Conservation (phyloP, 2,329 filamentous ascomycete species). For the Macroventuria anomochaeta region DNA sequence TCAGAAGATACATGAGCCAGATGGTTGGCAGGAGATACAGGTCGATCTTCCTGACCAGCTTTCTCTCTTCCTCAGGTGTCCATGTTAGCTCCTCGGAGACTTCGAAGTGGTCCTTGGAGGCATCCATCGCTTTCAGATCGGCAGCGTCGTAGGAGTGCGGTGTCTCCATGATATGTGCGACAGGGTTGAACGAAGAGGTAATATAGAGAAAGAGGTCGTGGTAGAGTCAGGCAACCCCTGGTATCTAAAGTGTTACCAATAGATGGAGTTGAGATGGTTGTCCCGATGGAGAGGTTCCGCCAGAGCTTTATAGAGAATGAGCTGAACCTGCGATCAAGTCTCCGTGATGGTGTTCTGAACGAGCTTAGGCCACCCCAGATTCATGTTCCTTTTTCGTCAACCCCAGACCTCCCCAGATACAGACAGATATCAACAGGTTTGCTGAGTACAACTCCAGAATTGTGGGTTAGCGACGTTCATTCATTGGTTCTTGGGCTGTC, state of each 20-base stretch:
- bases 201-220: not conserved
- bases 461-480: conserved; percentile 12
- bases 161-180: conserved; percentile 25
- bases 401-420: conserved; percentile 30
- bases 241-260: conserved; percentile 1
- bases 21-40: conserved; percentile 55
- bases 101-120: conserved; percentile 50
- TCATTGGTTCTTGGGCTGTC: conserved; percentile 22
- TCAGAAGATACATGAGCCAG: conserved; percentile 59
- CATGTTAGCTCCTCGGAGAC: conserved; percentile 54
- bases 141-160: conserved; percentile 28
- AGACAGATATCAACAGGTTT: conserved; percentile 14
- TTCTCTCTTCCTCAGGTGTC: conserved; percentile 58
- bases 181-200: not conserved
- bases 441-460: conserved; percentile 11
- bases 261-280: conserved; percentile 7
- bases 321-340: conserved; percentile 17
- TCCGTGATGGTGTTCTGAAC: conserved; percentile 19
- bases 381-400: conserved; percentile 27
- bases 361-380: conserved; percentile 33
- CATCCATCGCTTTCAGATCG: conserved; percentile 45
- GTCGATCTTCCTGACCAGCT: conserved; percentile 58
- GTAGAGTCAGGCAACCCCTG: not conserved
- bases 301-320: conserved; percentile 35
- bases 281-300: conserved; percentile 7